Evolutionary conservation across 768 basidiomycete genomes (phyloP), one percentile per base, ranked within the genome.

Genomic region (Boletellus ananiceps): DNA sequence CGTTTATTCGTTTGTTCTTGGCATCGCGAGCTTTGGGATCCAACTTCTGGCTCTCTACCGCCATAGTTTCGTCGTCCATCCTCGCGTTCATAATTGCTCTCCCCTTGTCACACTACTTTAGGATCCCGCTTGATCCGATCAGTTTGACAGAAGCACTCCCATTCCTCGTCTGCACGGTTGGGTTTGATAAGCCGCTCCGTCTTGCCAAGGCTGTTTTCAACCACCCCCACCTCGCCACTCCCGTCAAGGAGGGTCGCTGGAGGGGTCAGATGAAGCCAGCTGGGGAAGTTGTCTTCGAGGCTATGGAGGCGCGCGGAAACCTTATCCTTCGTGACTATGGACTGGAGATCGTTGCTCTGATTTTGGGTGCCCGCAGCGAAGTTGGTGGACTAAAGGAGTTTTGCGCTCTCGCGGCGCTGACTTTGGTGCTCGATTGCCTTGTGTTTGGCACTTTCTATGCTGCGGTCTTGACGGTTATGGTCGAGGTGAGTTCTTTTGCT

Each of bases 111-210:
- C 78, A 86, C 45, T 83, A 83, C 8, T 75, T 97, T 50, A 76
- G 78, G 57, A 91, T 99, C 50, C 86, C 84, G 16, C 84, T 99
- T 57, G 94, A 98, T 66, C 92, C 93, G 1, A 86, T 98, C 46
- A 85, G 86, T 9, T 77, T 99, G 44, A 92, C 90, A 9, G 96
- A 99, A 67, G 95, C 96, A 0, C 79, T 99, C 0, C 96, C 96
- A 0, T 98, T 98, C 83, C 75, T 98, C 41, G 94, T 99, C 32
- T 95, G 95, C 68, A 96, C 93, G 2, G 84, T 99, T 51, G 95
- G 95, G 7, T 99, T 98, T 67, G 96, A 99, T 71, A 98, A 99
- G 67, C 95, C 94, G 0, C 83, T 95, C 40, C 81, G 90, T 7
- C 83, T 99, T 21, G 94, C 93, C 2, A 79, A 85, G 12, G 86